Evolutionary conservation across 2,329 filamentous ascomycete genomes (phyloP).

Genomic region (Verticillium longisporum): DNA sequence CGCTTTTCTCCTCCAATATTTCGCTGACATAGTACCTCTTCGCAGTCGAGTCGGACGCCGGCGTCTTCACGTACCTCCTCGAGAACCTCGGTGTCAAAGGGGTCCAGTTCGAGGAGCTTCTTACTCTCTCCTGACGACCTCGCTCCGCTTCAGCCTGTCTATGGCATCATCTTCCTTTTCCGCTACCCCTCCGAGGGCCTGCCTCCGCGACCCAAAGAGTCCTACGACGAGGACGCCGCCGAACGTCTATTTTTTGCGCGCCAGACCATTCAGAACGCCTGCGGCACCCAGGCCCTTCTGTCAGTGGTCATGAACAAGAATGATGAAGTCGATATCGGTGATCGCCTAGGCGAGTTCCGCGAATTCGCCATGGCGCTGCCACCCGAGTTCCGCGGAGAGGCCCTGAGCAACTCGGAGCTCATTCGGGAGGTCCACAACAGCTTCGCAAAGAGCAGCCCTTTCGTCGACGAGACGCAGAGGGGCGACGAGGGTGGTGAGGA

Average conservation of each 20-base stretch:
- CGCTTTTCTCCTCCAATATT: constrained; percentile 2
- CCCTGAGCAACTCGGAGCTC: constrained; percentile 55
- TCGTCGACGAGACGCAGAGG: constrained; percentile 82
- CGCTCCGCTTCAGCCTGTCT: constrained; percentile 66
- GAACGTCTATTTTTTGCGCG: constrained; percentile 86
- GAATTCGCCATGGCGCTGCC: constrained; percentile 84
- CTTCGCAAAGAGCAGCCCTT: constrained; percentile 82
- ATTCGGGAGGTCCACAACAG: constrained; percentile 82
- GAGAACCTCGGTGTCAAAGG: constrained; percentile 84
- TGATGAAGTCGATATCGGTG: constrained; percentile 63
- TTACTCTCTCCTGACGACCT: constrained; percentile 79
- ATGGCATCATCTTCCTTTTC: constrained; percentile 98
- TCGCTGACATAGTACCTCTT: constrained; percentile 12
- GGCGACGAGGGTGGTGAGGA: constrained; percentile 69
- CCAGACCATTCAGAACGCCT: constrained; percentile 98
- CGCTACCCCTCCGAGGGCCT: constrained; percentile 79
- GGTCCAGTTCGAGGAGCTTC: constrained; percentile 95
- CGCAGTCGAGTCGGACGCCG: constrained; percentile 85
- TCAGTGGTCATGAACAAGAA: constrained; percentile 86
- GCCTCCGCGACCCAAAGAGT: constrained; percentile 16
- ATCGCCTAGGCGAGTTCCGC: constrained; percentile 67
- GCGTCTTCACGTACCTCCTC: constrained; percentile 95
- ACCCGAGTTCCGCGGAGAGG: constrained; percentile 59
- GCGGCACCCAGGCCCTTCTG: constrained; percentile 90
- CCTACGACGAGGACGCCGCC: constrained; percentile 68